Base-by-base conservation (phyloP, 768 basidiomycete species). In the Amanita pseudoporphyria region DNA sequence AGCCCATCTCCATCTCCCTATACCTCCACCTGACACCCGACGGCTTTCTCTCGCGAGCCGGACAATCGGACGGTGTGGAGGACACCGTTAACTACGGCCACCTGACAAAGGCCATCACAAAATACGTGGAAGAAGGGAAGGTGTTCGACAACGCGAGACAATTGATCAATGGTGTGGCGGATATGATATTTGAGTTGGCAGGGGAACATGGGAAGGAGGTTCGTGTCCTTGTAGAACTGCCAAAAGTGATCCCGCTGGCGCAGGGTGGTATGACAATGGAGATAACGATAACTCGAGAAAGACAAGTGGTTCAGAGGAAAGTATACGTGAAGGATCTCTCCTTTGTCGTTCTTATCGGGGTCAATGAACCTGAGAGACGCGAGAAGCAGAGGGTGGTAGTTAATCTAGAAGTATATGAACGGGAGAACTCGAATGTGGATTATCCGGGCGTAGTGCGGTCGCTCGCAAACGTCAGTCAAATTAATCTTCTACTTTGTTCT, bases 1-100 rank as follows among this genome's bases (percentile, higher is more conserved):
- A 86, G 51, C 78, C 77, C 0, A 66, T 82, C 49, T 58, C 70
- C 12, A 59, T 83, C 56, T 70, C 70, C 9, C 58, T 85, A 26
- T 68, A 72, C 52, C 67, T 79, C 4, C 68, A 77, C 49, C 66
- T 79, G 2, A 40, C 58, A 16, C 51, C 44, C 3, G 60, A 65
- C 0, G 57, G 63, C 2, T 73, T 69, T 53, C 68, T 87, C 49
- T 53, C 70, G 9, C 44, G 56, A 0, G 70, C 80, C 0, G 79
- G 73, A 0, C 45, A 55, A 21, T 67, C 71, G 0, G 81, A 84
- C 61, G 60, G 78, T 54, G 74, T 84, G 13, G 51, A 60, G 0
- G 71, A 81, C 51, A 78, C 80, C 0, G 64, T 87, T 5, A 77
- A 87, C 61, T 87, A 88, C 57, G 80, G 81, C 3, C 68, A 75